Conservation (phyloP, 495 filamentous ascomycete genomes). For the Aspergillus avenaceus region DNA sequence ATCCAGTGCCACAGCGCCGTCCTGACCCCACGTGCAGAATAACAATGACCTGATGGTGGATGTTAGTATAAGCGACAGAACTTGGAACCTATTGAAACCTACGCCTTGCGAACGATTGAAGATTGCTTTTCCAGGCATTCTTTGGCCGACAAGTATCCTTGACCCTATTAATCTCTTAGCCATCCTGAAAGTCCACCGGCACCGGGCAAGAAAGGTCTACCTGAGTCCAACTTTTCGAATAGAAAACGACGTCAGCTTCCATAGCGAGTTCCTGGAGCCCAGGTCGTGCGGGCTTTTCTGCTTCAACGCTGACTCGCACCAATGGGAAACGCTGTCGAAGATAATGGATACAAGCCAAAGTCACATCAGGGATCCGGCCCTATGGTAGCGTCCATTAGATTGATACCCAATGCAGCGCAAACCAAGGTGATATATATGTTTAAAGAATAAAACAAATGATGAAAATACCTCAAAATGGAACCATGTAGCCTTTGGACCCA, state of each 20-base stretch:
- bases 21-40: slow-evolving; percentile 65
- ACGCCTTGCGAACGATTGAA: slow-evolving; percentile 39
- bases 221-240: slow-evolving; percentile 66
- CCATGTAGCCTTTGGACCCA: slow-evolving; percentile 41
- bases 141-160: slow-evolving; percentile 45
- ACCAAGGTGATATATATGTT: too few relatives aligned
- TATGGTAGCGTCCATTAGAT: slow-evolving; percentile 23
- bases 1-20: slow-evolving; percentile 52
- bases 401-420: too few relatives aligned
- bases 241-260: slow-evolving; percentile 66
- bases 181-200: neutral
- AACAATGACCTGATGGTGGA: slow-evolving; percentile 43
- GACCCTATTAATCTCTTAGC: slow-evolving; percentile 26
- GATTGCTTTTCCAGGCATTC: slow-evolving; percentile 48
- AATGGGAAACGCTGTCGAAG: slow-evolving; percentile 45
- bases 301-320: slow-evolving; percentile 60
- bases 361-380: slow-evolving; percentile 64
- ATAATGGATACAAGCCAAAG: slow-evolving; percentile 56
- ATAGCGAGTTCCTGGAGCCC: slow-evolving; percentile 59
- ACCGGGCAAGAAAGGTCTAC: slow-evolving; percentile 26
- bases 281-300: slow-evolving; percentile 61
- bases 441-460: neutral
- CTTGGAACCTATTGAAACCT: slow-evolving; percentile 14
- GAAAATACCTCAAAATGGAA: slow-evolving; percentile 69
- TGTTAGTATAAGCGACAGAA: neutral